These are phyloP conservation scores for Blastocystis sp. DNA, from an alignment of 352 stramenopile genomes.

Conservation along the genomic window DNA sequence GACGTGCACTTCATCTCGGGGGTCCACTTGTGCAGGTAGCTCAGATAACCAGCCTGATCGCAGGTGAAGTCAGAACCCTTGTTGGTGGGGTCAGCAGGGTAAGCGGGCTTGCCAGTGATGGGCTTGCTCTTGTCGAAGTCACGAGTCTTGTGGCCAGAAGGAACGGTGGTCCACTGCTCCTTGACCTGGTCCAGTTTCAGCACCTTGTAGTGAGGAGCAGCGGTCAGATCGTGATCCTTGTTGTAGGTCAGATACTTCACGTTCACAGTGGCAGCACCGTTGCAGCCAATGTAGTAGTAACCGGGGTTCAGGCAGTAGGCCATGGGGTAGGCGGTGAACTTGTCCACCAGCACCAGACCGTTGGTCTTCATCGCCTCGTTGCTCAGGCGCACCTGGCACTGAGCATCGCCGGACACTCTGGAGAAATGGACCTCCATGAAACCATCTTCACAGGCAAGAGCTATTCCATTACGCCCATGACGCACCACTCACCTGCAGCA, in stretches of 20 bases:
- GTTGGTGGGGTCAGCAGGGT: conserved; percentile 16
- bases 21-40: no score
- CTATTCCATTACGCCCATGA: background rate
- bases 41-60: no score
- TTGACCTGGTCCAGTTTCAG: conserved; percentile 29
- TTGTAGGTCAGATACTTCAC: conserved; percentile 37
- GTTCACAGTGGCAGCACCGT: conserved; percentile 9
- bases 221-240: conserved; percentile 29
- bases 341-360: conserved; percentile 40
- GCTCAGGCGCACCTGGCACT: conserved; percentile 37
- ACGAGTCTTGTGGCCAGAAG: conserved; percentile 5
- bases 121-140: conserved; percentile 67
- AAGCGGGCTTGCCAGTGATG: conserved; percentile 47
- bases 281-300: conserved; percentile 64
- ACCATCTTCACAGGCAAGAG: conserved; percentile 22
- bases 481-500: background rate
- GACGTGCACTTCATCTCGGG: no score
- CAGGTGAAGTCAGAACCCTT: no score
- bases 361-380: conserved; percentile 34
- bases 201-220: background rate
- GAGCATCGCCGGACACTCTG: background rate
- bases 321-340: background rate
- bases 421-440: conserved; percentile 39
- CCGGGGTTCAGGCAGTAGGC: conserved; percentile 54
- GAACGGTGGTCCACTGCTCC: conserved; percentile 42